phyloP scores from a whole-genome alignment of 345 rosid genomes.

The Lenwebbia sp. region DNA sequence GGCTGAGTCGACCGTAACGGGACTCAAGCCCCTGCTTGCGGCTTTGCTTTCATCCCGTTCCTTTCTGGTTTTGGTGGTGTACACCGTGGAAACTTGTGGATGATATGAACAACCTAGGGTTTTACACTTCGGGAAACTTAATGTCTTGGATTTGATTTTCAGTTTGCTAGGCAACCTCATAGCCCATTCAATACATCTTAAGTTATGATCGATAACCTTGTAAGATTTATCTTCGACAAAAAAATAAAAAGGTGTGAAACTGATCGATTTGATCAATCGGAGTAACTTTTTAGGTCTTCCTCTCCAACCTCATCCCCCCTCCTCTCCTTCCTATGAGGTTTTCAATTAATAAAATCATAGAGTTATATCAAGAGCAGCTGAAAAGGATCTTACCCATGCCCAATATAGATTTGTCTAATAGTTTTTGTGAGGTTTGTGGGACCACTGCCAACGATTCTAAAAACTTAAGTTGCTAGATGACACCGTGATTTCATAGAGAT shows the following conservation, averaged over 20 bases:
- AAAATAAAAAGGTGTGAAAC: neutral
- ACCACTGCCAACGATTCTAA: accelerated
- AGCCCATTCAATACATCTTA: neutral
- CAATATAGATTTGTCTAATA: neutral
- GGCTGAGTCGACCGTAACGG: conserved; percentile 8
- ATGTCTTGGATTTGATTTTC: neutral
- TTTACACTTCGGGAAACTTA: neutral
- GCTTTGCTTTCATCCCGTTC: conserved; percentile 5
- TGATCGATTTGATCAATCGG: neutral
- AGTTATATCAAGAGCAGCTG: neutral
- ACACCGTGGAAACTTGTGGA: neutral
- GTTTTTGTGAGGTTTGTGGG: neutral
- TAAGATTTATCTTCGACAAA: neutral
- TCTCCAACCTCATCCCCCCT: neutral
- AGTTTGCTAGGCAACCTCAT: neutral
- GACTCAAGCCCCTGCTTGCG: conserved; percentile 17
- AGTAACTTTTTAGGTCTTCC: neutral
- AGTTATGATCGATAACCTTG: neutral
- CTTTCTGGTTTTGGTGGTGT: neutral
- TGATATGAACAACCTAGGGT: neutral
- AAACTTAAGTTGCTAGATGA: neutral
- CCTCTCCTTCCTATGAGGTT: neutral
- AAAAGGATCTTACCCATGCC: neutral
- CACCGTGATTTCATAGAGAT: neutral
- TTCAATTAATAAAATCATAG: neutral